A percentile compares a stretch with the other conserved stretches of the same genome.
phyloP scores from a whole-genome alignment of 768 basidiomycete species.

The Mycena leptocephala region DNA sequence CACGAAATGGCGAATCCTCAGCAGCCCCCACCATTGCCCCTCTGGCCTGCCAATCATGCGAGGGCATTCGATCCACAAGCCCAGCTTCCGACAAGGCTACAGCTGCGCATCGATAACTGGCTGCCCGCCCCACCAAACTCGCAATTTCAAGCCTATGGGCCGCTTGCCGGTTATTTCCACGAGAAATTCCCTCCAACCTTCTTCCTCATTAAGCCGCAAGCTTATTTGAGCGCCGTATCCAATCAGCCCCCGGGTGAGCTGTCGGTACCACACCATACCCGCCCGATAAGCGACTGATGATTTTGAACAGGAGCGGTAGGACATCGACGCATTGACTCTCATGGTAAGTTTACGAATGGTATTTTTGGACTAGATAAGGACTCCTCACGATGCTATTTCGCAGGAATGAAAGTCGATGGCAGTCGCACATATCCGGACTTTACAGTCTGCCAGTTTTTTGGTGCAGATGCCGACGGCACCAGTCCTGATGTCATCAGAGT shows the following conservation, averaged over 20 bases:
- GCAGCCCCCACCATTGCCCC: neutral
- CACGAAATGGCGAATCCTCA: neutral
- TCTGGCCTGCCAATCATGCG: neutral
- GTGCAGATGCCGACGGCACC: neutral
- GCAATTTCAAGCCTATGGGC: neutral
- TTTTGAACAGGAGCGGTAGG: too few relatives aligned
- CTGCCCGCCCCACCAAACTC: neutral
- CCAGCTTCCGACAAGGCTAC: neutral
- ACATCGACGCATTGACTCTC: too few relatives aligned
- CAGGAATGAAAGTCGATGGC: neutral
- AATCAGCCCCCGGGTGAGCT: neutral
- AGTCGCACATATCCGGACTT: neutral
- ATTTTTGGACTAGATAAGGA: neutral
- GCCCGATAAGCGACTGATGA: too few relatives aligned
- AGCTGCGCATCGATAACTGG: neutral
- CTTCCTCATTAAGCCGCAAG: neutral
- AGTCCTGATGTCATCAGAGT: neutral
- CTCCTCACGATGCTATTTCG: neutral
- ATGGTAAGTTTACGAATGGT: too few relatives aligned
- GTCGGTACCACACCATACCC: too few relatives aligned
- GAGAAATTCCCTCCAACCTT: neutral
- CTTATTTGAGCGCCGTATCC: neutral
- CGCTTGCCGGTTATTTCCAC: too few relatives aligned
- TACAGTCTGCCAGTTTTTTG: conserved; percentile 1
- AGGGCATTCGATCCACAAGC: neutral